A percentile compares a stretch with the other conserved stretches of the same genome.
phyloP scores from a whole-genome alignment of 805 yeast genomes.

The Pichia paraexigua region DNA sequence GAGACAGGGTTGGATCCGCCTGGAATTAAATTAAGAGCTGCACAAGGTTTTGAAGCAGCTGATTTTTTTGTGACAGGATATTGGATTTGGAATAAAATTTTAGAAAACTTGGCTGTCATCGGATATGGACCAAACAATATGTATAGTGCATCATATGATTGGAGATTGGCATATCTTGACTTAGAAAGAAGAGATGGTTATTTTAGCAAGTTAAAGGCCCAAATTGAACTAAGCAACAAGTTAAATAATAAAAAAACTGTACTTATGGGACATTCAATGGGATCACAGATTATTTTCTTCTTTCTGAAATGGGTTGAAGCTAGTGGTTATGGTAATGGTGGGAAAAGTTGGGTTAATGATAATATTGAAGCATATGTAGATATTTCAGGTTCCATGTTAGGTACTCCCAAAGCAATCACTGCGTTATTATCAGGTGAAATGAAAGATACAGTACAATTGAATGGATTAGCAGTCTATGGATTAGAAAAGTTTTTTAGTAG shows the following conservation, averaged over 20 bases:
- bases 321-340: conserved; percentile 91
- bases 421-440: conserved; percentile 95
- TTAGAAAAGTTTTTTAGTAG: conserved; percentile 89
- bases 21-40: conserved; percentile 71
- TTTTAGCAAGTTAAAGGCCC: conserved; percentile 65
- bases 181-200: conserved; percentile 82
- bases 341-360: conserved; percentile 77
- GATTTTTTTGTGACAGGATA: conserved; percentile 96
- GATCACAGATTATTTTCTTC: conserved; percentile 80
- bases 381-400: conserved; percentile 82
- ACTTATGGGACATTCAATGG: conserved; percentile 94
- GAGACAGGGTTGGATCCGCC: conserved; percentile 92
- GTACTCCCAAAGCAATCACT: conserved; percentile 91
- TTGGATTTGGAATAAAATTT: conserved; percentile 96
- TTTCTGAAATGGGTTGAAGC: conserved; percentile 98
- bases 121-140: conserved; percentile 91
- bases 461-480: conserved; percentile 88
- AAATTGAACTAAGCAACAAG: conserved; percentile 54
- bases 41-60: conserved; percentile 94
- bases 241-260: conserved; percentile 59
- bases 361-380: conserved; percentile 76
- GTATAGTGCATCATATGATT: conserved; percentile 90
- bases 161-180: conserved; percentile 89
- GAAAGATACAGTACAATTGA: conserved; percentile 94
- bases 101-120: conserved; percentile 89